Evolutionary conservation across 2,329 filamentous ascomycete genomes (phyloP), one percentile per base, ranked within the genome.

Genomic region (Sporothrix luriei): DNA sequence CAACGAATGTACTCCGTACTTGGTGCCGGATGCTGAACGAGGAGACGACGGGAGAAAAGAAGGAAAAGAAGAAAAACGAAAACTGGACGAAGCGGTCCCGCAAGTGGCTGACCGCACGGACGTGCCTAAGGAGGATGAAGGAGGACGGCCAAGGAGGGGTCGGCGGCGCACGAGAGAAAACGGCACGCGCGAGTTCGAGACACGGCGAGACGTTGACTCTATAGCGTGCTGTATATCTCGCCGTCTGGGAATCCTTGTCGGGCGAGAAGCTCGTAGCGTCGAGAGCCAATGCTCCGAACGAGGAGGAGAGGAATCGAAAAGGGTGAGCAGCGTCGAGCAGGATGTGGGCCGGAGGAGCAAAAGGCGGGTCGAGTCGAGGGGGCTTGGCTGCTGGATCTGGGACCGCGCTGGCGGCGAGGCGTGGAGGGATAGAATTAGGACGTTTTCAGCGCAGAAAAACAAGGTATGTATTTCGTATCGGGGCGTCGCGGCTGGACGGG

Each of bases 81-180:
- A 49, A 29, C n/a, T 38, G 52, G 55, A 26, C 43, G 29, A 38
- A 54, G 51, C 29, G 54, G 66, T 68, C 29, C 55, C 66, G 66
- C 66, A 13, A 43, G 40, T 38, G 43, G 66, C 66, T 61, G 67
- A 26, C 57, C 67, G 67, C 67, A 69, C 67, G 64, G 57, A 69
- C 67, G 67, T 55, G 48, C 57, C 10, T 38, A 51, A 51, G 61
- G 59, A 51, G 62, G 46, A 6, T 24, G 57, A 21, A 33, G 48
- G 48, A 9, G 7, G 21, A 21, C 16, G 9, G 14, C 33, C n/a
- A 46, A 21, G 48, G 48, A 24, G 57, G 26, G 40, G 43, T 16
- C 38, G n/a, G 38, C 6, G 38, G 57, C 16, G 38, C 57, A 62
- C 57, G 57, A 43, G 57, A 46, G n/a, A 62, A 62, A 29, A 46